Evolutionary conservation across 345 rosid genomes (phyloP).

Genomic region (Raphanus raphanistrum): DNA sequence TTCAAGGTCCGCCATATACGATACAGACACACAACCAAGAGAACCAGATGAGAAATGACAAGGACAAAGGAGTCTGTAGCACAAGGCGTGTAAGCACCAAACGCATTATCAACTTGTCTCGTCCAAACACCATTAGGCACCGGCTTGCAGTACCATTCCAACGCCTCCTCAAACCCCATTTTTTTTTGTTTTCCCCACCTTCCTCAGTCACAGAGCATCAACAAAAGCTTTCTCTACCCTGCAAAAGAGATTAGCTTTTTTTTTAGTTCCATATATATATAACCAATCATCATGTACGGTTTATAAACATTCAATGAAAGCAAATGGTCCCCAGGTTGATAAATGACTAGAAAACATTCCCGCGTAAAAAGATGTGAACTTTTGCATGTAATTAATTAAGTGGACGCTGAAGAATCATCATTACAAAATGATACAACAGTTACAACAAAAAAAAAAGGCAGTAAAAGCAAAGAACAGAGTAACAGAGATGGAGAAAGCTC

Average conservation of each 20-base stretch:
- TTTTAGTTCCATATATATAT: background rate
- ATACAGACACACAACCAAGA: conserved; percentile 68
- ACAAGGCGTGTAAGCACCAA: conserved; percentile 95
- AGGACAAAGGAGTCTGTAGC: conserved; percentile 76
- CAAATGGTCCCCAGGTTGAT: conserved; percentile 28
- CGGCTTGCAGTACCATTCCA: conserved; percentile 87
- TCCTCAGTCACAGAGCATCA: conserved; percentile 26
- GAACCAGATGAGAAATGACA: conserved; percentile 61
- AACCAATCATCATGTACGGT: background rate
- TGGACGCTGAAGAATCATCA: background rate
- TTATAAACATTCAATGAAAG: background rate
- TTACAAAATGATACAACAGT: background rate
- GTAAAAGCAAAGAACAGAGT: conserved; percentile 14
- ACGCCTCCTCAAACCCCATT: conserved; percentile 67
- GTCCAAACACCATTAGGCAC: conserved; percentile 78
- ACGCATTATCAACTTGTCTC: conserved; percentile 76
- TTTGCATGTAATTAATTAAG: conserved; percentile 2
- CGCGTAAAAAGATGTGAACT: conserved; percentile 5
- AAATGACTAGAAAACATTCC: conserved; percentile 14
- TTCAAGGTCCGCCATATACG: conserved; percentile 76
- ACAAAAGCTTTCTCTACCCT: conserved; percentile 8
- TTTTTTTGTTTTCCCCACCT: background rate
- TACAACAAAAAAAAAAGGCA: background rate
- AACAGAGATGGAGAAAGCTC: background rate
- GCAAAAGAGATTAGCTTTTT: conserved; percentile 3